A percentile compares a stretch with the other conserved stretches of the same genome.
Conservation (phyloP, 768 basidiomycete genomes). For the Kwoniella sp. region DNA sequence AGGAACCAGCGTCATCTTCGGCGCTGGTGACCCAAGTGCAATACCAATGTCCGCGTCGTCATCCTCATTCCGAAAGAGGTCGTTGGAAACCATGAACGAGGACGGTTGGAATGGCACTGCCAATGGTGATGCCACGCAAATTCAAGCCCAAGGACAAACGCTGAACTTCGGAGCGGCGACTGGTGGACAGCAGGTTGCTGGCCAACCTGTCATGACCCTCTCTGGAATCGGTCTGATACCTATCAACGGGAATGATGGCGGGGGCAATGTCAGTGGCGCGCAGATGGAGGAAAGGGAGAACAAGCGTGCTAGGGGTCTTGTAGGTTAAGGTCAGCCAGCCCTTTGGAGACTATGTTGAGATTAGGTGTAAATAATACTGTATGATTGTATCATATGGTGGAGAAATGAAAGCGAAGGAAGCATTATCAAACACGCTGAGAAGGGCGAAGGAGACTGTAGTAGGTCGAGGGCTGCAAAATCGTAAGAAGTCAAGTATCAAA, state of each 20-base stretch:
- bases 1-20: conserved; percentile 39
- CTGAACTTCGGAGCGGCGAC: background rate
- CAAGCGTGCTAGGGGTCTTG: conserved; percentile 21
- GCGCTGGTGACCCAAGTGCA: conserved; percentile 8
- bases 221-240: conserved; percentile 7
- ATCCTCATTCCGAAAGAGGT: conserved; percentile 27
- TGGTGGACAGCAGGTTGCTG: conserved; percentile 1
- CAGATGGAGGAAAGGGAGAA: conserved; percentile 7
- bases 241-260: background rate
- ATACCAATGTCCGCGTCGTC: background rate
- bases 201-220: conserved; percentile 1
- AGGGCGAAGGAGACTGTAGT: no score
- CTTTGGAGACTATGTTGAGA: no score
- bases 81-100: conserved; percentile 32
- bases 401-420: no score
- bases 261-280: background rate
- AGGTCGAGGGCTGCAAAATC: no score
- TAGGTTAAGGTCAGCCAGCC: background rate
- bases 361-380: no score
- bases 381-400: no score
- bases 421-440: no score
- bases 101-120: conserved; percentile 10
- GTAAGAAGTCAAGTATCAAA: no score
- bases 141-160: background rate
- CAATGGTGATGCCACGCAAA: conserved; percentile 4